phyloP scores from a whole-genome alignment of 139 green algal genomes.

The Haematococcus lacustris region DNA sequence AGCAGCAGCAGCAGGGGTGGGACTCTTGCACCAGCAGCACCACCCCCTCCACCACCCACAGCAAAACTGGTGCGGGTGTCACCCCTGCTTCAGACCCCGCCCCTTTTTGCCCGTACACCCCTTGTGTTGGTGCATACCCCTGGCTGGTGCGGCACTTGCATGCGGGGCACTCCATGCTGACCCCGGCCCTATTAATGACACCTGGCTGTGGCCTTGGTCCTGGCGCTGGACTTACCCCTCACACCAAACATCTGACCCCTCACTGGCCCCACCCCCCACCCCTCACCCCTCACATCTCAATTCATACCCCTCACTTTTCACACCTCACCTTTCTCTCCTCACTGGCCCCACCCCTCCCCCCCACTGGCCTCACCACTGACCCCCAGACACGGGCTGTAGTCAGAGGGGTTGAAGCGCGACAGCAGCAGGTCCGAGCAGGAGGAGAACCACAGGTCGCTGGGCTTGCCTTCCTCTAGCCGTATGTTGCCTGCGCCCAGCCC shows the following conservation, averaged over 20 bases:
- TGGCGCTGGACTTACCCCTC: background rate
- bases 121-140: too few relatives aligned
- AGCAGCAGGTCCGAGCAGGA: conserved; percentile 45
- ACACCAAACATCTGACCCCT: background rate
- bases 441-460: conserved; percentile 50
- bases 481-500: conserved; percentile 54
- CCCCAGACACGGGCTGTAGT: conserved; percentile 21
- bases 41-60: background rate
- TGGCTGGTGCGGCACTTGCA: too few relatives aligned
- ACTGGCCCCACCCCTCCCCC: background rate
- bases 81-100: too few relatives aligned
- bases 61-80: too few relatives aligned
- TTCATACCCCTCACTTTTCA: background rate
- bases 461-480: conserved; percentile 60
- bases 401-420: conserved; percentile 24
- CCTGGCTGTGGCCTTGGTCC: background rate
- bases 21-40: background rate
- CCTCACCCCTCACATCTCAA: background rate
- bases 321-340: background rate
- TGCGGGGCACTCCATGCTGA: too few relatives aligned
- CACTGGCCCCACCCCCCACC: too few relatives aligned
- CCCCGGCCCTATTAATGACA: background rate
- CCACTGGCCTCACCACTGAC: conserved; percentile 3
- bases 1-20: background rate
- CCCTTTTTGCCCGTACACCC: too few relatives aligned